Evolutionary conservation across 306 rosid species (phyloP).

Genomic region (Geum urbanum): DNA sequence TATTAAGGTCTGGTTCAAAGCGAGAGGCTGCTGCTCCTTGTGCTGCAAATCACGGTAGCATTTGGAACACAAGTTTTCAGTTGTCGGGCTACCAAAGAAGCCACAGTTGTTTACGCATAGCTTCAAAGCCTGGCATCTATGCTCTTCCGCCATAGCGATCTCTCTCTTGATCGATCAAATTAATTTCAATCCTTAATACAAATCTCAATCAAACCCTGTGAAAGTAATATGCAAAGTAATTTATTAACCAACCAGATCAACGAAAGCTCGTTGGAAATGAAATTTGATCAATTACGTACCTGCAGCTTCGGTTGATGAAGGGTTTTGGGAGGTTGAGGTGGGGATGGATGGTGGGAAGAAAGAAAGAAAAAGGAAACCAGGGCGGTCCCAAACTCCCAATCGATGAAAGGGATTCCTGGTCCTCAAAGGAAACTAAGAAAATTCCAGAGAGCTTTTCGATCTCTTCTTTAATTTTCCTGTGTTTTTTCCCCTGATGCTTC

Average conservation of each 20-base stretch:
- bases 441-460: constrained; percentile 33
- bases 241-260: too few species aligned
- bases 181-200: too few species aligned
- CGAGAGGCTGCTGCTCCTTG: constrained; percentile 52
- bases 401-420: constrained; percentile 26
- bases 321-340: too few species aligned
- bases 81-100: constrained; percentile 69
- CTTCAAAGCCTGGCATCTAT: constrained; percentile 65
- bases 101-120: constrained; percentile 82
- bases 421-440: constrained; percentile 26
- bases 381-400: not conserved
- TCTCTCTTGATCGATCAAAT: too few species aligned
- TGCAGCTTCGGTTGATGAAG: too few species aligned
- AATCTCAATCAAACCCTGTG: too few species aligned
- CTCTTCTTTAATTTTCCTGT: not conserved
- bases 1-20: constrained; percentile 50
- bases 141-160: constrained; percentile 74
- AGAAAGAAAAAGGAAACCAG: constrained; percentile 24
- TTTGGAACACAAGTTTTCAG: constrained; percentile 62
- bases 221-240: too few species aligned
- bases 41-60: constrained; percentile 69
- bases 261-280: too few species aligned
- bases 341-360: not conserved
- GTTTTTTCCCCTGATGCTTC: constrained; percentile 17
- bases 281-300: too few species aligned